A percentile compares a stretch with the other conserved stretches of the same genome.
Evolutionary conservation across 495 filamentous ascomycete species (phyloP).

Genomic region (Hypomontagnella monticulosa): DNA sequence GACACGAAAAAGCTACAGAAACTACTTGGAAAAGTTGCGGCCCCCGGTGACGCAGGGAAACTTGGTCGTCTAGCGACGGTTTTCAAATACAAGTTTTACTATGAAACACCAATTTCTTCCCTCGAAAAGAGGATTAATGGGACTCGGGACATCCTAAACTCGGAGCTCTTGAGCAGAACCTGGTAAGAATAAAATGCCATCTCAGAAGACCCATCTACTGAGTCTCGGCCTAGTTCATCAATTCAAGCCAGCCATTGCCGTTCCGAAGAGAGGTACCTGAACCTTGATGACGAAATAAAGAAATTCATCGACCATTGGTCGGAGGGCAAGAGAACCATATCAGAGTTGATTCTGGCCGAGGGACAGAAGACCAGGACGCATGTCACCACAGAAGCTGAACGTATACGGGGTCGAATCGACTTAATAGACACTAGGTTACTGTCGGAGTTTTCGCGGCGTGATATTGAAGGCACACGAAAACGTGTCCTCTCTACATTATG

Average conservation of each 20-base stretch:
- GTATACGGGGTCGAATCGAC: background rate
- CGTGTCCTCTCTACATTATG: conserved; percentile 2
- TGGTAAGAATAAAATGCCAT: background rate
- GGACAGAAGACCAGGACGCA: background rate
- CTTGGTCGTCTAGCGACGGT: background rate
- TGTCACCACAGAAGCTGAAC: background rate
- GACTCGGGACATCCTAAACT: background rate
- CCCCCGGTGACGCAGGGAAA: background rate
- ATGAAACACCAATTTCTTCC: background rate
- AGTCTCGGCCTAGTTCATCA: conserved; percentile 4
- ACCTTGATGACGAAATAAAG: conserved; percentile 1
- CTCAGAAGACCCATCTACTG: background rate
- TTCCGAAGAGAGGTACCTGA: background rate
- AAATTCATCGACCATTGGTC: conserved; percentile 9
- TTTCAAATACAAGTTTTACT: background rate
- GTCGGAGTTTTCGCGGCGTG: background rate
- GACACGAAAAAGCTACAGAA: background rate
- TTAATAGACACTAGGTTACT: too few species aligned
- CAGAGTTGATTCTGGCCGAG: conserved; percentile 1
- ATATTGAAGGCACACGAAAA: conserved; percentile 3
- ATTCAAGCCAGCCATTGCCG: background rate
- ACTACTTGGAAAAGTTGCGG: background rate
- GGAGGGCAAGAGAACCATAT: conserved; percentile 3
- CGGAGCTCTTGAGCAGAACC: conserved; percentile 5
- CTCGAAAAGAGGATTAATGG: conserved; percentile 7